Conservation (phyloP, 1,284 basidiomycete genomes). For the Cryptococcus wingfieldii region DNA sequence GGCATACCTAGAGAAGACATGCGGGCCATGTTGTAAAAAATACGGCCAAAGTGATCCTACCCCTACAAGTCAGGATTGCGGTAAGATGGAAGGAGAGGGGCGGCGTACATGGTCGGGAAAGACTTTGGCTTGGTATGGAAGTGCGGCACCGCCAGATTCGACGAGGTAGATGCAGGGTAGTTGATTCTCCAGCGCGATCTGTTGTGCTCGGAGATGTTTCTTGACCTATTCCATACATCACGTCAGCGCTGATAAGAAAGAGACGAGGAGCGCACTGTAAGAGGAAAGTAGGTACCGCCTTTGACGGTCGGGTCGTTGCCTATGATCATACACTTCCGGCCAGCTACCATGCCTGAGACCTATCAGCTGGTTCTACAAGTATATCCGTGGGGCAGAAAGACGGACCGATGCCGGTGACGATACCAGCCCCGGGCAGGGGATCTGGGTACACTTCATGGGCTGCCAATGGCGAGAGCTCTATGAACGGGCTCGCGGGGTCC, state of each 20-base stretch:
- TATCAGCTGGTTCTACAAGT: neutral
- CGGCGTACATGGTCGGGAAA: conserved; percentile 32
- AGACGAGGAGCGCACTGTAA: conserved; percentile 62
- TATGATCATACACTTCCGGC: conserved; percentile 79
- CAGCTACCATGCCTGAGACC: conserved; percentile 56
- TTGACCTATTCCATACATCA: conserved; percentile 60
- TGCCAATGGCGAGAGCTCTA: conserved; percentile 81
- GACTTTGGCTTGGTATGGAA: conserved; percentile 88
- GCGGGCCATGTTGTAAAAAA: conserved; percentile 92
- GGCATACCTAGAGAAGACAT: conserved; percentile 84
- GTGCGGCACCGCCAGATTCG: conserved; percentile 87
- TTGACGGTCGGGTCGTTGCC: conserved; percentile 94
- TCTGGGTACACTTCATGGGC: conserved; percentile 84
- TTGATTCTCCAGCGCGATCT: conserved; percentile 83
- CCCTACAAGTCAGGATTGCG: neutral
- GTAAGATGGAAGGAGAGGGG: conserved; percentile 61
- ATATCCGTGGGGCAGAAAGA: neutral
- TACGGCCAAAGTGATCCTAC: conserved; percentile 83
- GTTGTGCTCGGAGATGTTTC: conserved; percentile 91
- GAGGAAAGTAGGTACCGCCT: conserved; percentile 86
- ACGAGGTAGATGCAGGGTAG: conserved; percentile 94
- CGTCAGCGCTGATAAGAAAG: neutral
- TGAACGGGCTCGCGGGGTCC: conserved; percentile 82
- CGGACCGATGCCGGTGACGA: conserved; percentile 82
- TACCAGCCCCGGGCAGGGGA: conserved; percentile 77